Evolutionary conservation across 2,329 filamentous ascomycete species (phyloP).

Genomic region (Hypoxylon sp.): DNA sequence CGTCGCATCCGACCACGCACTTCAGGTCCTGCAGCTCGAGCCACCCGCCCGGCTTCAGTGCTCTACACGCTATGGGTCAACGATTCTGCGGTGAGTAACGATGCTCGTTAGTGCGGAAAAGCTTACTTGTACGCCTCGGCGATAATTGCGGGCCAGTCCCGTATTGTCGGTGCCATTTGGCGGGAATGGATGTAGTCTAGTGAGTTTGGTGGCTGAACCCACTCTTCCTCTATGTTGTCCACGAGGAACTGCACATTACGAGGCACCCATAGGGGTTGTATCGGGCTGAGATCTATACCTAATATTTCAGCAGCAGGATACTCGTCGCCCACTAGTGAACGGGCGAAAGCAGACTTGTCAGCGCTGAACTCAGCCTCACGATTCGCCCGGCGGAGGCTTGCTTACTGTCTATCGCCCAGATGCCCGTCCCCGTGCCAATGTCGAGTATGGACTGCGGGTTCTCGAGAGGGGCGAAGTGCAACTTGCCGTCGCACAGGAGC

Average conservation of each 20-base stretch:
- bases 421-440: constrained; percentile 56
- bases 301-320: constrained; percentile 56
- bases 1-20: constrained; percentile 60
- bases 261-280: constrained; percentile 57
- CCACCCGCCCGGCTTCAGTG: constrained; percentile 67
- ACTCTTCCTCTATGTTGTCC: constrained; percentile 69
- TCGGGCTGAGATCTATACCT: constrained; percentile 57
- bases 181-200: constrained; percentile 73
- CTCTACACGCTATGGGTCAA: constrained; percentile 50
- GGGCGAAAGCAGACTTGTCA: constrained; percentile 21
- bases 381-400: constrained; percentile 10
- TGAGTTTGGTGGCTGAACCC: constrained; percentile 65
- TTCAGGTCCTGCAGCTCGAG: constrained; percentile 68
- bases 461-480: constrained; percentile 44
- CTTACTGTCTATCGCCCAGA: constrained; percentile 49
- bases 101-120: constrained; percentile 1
- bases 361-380: constrained; percentile 22
- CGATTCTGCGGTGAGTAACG: constrained; percentile 20
- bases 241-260: constrained; percentile 58
- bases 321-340: constrained; percentile 52
- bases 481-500: constrained; percentile 49
- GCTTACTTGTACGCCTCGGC: constrained; percentile 61
- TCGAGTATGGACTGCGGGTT: constrained; percentile 42
- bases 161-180: constrained; percentile 67
- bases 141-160: constrained; percentile 66